Evolutionary conservation across 1,139 yeast species (phyloP), one percentile per base, ranked within the genome.

Genomic region (Taphrina flavorubra): DNA sequence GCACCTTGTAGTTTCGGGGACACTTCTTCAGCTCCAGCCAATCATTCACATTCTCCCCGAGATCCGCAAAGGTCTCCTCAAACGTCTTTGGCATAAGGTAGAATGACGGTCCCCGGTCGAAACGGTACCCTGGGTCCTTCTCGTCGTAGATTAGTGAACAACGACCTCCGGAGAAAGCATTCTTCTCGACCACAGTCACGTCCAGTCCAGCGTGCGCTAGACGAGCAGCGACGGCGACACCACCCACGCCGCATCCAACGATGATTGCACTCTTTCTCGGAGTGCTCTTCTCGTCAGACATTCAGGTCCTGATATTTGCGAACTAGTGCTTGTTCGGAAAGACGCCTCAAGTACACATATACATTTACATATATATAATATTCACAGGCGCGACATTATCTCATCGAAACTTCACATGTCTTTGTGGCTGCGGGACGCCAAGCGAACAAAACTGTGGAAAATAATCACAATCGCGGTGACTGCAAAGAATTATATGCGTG

Each of bases 161-260:
- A 8, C 69, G 69, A 31, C 69, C 69, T 4, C 69, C 69, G 37
- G 65, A 59, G 56, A 59, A 59, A 13, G 57, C 57, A 37, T 66
- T 66, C 61, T 66, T 66, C 36, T 66, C 69, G 16, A 66, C 61
- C n/a, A 66, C 69, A 11, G 69, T 66, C 37, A 66, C 65, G 13
- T 66, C 57, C 39, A 66, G 44, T 49, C 69, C 69, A 2, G 69
- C 65, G 31, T 59, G 65, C n/a, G 65, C 65, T 14, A 66, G 44
- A 11, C 69, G 69, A 18, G 69, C 69, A 10, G 69, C 69, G 13
- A 60, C 56, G 1, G 65, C 60, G 40, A 53, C 61, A 13, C 69
- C 69, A 37, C 69, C 69, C 31, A 66, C 69, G 36, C 69, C 69
- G 44, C 63, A 55, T 13, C 69, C 69, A 31, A 66, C 59, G 39